These are phyloP conservation scores for Ulmus americana DNA, from an alignment of 331 rosid genomes.

Conservation along the genomic window DNA sequence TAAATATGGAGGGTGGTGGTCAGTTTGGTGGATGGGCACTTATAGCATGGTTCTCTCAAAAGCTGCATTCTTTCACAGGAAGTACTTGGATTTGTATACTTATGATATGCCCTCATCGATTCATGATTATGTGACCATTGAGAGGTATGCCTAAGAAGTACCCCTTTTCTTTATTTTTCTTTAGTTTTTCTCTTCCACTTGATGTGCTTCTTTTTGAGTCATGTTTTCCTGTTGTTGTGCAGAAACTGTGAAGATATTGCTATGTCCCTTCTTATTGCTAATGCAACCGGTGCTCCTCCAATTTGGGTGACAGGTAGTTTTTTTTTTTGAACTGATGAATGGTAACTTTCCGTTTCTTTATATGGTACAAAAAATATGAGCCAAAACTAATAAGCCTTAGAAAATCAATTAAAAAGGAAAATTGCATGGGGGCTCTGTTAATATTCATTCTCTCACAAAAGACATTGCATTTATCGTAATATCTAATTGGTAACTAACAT, in stretches of 20 bases:
- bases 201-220: conserved; percentile 6
- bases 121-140: conserved; percentile 38
- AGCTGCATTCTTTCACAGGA: conserved; percentile 58
- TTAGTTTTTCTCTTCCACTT: conserved; percentile 1
- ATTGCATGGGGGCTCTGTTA: too few species aligned
- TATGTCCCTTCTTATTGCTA: conserved; percentile 53
- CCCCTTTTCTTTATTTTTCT: conserved; percentile 1
- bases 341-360: too few species aligned
- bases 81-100: conserved; percentile 45
- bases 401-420: too few species aligned
- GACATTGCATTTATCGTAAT: too few species aligned
- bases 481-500: too few species aligned
- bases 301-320: conserved; percentile 56
- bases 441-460: too few species aligned
- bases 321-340: background rate
- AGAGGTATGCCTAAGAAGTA: conserved; percentile 28
- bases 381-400: too few species aligned
- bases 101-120: conserved; percentile 35
- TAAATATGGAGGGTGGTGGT: conserved; percentile 66
- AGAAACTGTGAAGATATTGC: conserved; percentile 57
- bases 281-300: conserved; percentile 48
- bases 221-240: conserved; percentile 11
- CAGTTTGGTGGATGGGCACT: conserved; percentile 63
- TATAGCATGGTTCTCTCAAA: conserved; percentile 55
- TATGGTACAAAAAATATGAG: too few species aligned